Evolutionary conservation across 257 asterid genomes (phyloP).

Genomic region (Solanum pennellii): DNA sequence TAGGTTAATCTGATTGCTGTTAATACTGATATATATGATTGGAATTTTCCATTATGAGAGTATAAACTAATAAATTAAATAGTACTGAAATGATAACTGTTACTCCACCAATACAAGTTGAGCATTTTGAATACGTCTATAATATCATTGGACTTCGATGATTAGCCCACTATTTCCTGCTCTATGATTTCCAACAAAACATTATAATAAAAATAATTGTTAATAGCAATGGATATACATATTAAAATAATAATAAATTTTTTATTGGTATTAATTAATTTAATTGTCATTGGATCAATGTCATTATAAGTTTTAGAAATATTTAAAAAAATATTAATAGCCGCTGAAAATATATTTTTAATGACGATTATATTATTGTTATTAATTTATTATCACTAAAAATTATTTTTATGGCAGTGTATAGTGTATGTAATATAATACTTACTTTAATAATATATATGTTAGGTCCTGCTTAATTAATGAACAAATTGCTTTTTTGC

Average conservation of each 20-base stretch:
- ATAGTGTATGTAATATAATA: not conserved
- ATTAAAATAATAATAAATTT: too few species aligned
- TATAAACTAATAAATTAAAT: not conserved
- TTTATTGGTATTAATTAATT: rapidly evolving
- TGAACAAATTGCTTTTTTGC: not conserved
- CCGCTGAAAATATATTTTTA: too few species aligned
- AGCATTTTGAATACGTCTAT: not conserved
- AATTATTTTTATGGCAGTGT: too few species aligned
- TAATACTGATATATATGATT: not conserved
- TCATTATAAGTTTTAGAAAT: too few species aligned
- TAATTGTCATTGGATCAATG: too few species aligned
- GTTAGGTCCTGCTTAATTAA: not conserved
- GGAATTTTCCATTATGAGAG: not conserved
- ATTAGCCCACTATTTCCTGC: not conserved
- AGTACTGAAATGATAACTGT: not conserved
- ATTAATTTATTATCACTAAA: too few species aligned
- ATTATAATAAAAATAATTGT: too few species aligned
- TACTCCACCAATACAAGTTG: not conserved
- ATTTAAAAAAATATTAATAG: too few species aligned
- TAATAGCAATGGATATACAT: too few species aligned
- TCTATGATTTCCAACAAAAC: not conserved
- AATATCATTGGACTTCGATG: not conserved
- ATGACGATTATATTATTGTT: too few species aligned
- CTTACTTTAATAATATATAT: not conserved
- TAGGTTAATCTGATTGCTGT: not conserved